Evolutionary conservation across 805 yeast genomes (phyloP), one percentile per base, ranked within the genome.

Genomic region (Dipodascus albidus): DNA sequence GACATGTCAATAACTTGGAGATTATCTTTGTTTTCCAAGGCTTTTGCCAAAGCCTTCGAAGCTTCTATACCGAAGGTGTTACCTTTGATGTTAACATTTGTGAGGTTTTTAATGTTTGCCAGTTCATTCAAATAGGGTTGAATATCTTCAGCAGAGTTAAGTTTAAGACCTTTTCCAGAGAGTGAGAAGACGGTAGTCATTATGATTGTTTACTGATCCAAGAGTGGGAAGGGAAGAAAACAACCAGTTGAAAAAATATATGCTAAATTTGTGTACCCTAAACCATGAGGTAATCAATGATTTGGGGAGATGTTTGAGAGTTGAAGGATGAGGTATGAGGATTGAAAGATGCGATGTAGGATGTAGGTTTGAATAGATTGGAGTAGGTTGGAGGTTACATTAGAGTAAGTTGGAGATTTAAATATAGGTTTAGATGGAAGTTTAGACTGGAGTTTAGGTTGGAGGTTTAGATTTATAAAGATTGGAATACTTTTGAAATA

Each of bases 51-150:
- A 23, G 78, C 77, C 62, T 78, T 74, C 35, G 95, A 85, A 2
- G 97, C 96, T 48, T 82, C 96, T 54, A 89, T 83, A 55, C 98
- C 96, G 58, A 90, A 81, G 27, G 99, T 90, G 72, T 91, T 93
- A 58, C 99, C 99, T 4, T 90, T 82, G 54, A 93, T 74, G 67
- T 88, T 95, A 47, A 90, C 73, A 61, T 79, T 81, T 41, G 76
- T 78, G 74, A 72, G 54, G 54, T 66, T 54, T 57, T 57, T 54
- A 35, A 55, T 44, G 42, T 52, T 56, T 38, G 61, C 64, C 54
- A 93, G 73, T 58, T 81, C 85, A 14, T 76, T 76, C 21, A 86
- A 67, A 61, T 80, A 77, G n/a, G 86, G 83, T 61, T 79, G 75
- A 56, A 90, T 84, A 62, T 90, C 96, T 15, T 74, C 80, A 17